These are phyloP conservation scores for Eucalyptus erythrocorys DNA, from an alignment of 345 rosid species.

Conservation along the genomic window DNA sequence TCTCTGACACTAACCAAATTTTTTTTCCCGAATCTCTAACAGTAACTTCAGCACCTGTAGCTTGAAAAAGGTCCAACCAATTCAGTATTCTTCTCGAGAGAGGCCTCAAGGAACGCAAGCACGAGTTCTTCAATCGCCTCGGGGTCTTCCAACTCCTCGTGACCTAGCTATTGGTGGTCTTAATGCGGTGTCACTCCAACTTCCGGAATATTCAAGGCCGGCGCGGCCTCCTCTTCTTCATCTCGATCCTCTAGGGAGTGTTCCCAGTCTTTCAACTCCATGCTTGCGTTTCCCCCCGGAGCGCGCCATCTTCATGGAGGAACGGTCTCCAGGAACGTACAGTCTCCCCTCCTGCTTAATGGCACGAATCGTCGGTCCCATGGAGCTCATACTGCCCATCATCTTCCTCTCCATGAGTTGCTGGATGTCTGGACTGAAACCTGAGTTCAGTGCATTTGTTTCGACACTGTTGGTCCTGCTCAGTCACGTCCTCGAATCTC, in stretches of 20 bases:
- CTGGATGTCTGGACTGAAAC: constrained; percentile 74
- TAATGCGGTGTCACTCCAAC: constrained; percentile 96
- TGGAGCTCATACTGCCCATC: constrained; percentile 82
- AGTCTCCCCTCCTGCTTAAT: constrained; percentile 73
- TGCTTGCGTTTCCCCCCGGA: constrained; percentile 80
- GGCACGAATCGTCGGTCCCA: constrained; percentile 68
- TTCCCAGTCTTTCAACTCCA: constrained; percentile 65
- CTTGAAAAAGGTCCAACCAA: constrained; percentile 49
- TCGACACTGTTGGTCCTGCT: constrained; percentile 50
- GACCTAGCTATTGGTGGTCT: constrained; percentile 43
- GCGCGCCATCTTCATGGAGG: constrained; percentile 53
- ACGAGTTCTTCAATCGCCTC: constrained; percentile 64
- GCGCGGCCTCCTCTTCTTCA: constrained; percentile 69
- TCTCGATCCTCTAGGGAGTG: constrained; percentile 85
- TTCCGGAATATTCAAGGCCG: constrained; percentile 58
- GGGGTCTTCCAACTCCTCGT: constrained; percentile 69
- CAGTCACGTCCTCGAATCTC: constrained; percentile 60
- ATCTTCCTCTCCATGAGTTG: constrained; percentile 47
- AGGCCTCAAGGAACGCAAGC: constrained; percentile 70
- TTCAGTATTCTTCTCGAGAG: constrained; percentile 68
- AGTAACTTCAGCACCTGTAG: neutral
- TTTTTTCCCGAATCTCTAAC: neutral
- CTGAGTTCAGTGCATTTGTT: constrained; percentile 33
- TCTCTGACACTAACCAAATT: too few species aligned
- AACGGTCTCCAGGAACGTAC: constrained; percentile 81